Conservation (phyloP, 352 stramenopile species). For the Pythium pyrilobum region DNA sequence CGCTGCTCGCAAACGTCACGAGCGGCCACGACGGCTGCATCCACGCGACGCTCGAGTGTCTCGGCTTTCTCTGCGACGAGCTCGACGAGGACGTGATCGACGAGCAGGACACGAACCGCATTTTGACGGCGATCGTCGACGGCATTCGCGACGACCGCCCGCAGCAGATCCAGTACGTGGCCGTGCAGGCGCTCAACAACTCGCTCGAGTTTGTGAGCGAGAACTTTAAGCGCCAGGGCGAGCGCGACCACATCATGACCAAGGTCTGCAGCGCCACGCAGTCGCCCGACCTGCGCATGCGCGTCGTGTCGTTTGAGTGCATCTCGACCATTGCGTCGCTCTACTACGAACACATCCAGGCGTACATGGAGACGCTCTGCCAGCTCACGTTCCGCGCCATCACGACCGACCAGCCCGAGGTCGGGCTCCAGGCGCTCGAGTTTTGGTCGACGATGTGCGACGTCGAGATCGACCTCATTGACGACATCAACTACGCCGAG, state of each 20-base stretch:
- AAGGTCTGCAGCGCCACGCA: constrained; percentile 95
- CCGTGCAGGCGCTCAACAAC: constrained; percentile 92
- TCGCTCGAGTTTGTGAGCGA: constrained; percentile 93
- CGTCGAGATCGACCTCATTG: constrained; percentile 92
- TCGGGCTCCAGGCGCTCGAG: constrained; percentile 95
- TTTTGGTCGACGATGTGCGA: constrained; percentile 98
- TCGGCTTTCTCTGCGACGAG: constrained; percentile 83
- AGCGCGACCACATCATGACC: constrained; percentile 96
- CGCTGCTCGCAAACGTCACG: constrained; percentile 92
- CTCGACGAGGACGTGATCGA: constrained; percentile 68
- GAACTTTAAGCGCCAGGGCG: constrained; percentile 95
- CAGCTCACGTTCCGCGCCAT: constrained; percentile 94
- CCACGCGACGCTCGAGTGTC: constrained; percentile 82
- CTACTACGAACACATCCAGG: constrained; percentile 95
- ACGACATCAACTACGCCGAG: constrained; percentile 87
- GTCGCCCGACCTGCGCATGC: constrained; percentile 78
- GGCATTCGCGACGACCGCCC: constrained; percentile 88
- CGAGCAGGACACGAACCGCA: constrained; percentile 91
- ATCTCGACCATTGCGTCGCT: constrained; percentile 92
- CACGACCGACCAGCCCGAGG: constrained; percentile 87
- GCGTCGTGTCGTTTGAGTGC: constrained; percentile 93
- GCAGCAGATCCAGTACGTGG: constrained; percentile 88
- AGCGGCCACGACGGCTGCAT: constrained; percentile 84
- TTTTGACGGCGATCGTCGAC: constrained; percentile 97
- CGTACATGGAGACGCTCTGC: constrained; percentile 97